Percentiles rank a stretch among this genome's conserved stretches.
Evolutionary conservation across 768 basidiomycete species (phyloP).

Genomic region (Trametes meyenii): DNA sequence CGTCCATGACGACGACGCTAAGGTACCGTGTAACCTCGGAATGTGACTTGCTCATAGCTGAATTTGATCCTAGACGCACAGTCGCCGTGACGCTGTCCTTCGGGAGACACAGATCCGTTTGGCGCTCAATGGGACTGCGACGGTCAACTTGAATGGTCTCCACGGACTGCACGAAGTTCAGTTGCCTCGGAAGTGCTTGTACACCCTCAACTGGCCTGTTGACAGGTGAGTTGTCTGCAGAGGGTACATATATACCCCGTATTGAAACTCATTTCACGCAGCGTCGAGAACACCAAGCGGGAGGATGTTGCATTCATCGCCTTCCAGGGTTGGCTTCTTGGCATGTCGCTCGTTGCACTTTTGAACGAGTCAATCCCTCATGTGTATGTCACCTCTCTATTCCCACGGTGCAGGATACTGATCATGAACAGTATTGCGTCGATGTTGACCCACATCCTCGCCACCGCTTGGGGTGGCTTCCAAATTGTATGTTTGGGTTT

Average conservation of each 20-base stretch:
- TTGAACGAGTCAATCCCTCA: conserved; percentile 83
- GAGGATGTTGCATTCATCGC: conserved; percentile 78
- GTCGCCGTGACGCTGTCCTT: neutral
- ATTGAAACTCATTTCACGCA: conserved; percentile 33
- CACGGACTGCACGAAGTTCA: conserved; percentile 37
- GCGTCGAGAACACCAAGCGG: conserved; percentile 71
- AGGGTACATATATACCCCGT: neutral
- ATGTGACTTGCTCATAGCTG: neutral
- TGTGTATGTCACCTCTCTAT: conserved; percentile 39
- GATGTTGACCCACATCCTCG: conserved; percentile 70
- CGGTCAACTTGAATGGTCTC: conserved; percentile 39
- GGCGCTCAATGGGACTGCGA: conserved; percentile 12
- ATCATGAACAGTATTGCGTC: conserved; percentile 51
- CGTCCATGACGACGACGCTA: neutral
- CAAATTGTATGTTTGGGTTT: conserved; percentile 47
- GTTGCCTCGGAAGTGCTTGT: conserved; percentile 54
- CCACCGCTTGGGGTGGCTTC: conserved; percentile 72
- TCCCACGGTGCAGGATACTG: neutral
- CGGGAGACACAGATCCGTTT: conserved; percentile 4
- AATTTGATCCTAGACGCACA: neutral
- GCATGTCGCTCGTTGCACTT: conserved; percentile 72
- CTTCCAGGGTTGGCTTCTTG: conserved; percentile 81
- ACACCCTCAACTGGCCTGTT: conserved; percentile 70
- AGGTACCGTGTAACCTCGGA: neutral
- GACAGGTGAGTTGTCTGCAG: conserved; percentile 51